These are phyloP conservation scores for Teratosphaeria gauchensis DNA, from an alignment of 2,329 filamentous ascomycete species.

Conservation along the genomic window DNA sequence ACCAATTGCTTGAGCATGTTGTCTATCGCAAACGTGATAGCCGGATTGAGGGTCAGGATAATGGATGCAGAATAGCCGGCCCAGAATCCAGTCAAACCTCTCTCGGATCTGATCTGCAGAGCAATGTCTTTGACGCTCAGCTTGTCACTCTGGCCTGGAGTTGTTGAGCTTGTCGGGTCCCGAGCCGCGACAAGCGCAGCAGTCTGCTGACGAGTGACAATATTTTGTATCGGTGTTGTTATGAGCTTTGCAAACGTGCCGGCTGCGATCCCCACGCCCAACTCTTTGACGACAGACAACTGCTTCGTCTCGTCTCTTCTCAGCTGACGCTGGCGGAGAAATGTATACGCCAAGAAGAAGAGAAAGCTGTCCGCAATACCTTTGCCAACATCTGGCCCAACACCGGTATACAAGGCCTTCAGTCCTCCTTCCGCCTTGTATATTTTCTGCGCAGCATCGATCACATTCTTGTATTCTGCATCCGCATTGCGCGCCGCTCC, in stretches of 20 bases:
- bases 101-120: constrained; percentile 54
- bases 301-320: constrained; percentile 27
- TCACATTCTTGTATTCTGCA: constrained; percentile 52
- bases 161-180: constrained; percentile 23
- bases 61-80: constrained; percentile 75
- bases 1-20: constrained; percentile 58
- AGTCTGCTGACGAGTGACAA: constrained; percentile 75
- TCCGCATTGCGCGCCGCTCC: constrained; percentile 25
- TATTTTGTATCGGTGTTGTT: constrained; percentile 71
- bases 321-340: constrained; percentile 38
- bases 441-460: constrained; percentile 63
- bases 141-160: constrained; percentile 16
- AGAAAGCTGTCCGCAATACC: constrained; percentile 62
- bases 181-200: constrained; percentile 42
- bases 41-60: constrained; percentile 74
- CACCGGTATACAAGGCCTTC: constrained; percentile 52
- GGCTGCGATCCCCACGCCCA: constrained; percentile 62
- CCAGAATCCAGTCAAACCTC: constrained; percentile 71
- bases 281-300: constrained; percentile 59
- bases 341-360: constrained; percentile 75
- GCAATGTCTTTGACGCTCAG: constrained; percentile 48
- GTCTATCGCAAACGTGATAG: constrained; percentile 76
- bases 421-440: constrained; percentile 61
- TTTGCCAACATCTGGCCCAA: constrained; percentile 35
- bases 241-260: constrained; percentile 66